Evolutionary conservation across 139 green algal species (phyloP), one percentile per base, ranked within the genome.

Genomic region (Desmodesmus armatus): DNA sequence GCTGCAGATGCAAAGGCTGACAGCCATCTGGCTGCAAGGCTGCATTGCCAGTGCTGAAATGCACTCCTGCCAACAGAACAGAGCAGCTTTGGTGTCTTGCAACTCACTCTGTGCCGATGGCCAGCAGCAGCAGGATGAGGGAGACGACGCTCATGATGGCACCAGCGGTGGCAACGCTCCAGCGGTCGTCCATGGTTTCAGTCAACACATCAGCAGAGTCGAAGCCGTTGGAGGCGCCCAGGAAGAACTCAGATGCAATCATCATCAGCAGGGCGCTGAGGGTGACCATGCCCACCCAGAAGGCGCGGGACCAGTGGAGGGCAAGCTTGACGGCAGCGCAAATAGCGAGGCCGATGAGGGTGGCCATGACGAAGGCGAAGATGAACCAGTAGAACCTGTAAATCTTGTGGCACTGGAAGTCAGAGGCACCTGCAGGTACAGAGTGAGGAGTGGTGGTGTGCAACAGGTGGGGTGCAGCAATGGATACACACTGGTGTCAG

Each of bases 371-470:
- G 4, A 84, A 84, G 41, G 63, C 62, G 2, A 76, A 77, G 39
- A 11, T 76, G 40, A 84, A 84, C 78, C 78, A 84, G 41, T 84
- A 72, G 78, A 84, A 84, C n/a, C 78, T 41, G 60, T 55, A 77
- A 17, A 65, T 37, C 23, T 43, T 41, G 2, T 9, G 11, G 78
- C 78, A 84, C 25, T n/a, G n/a, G n/a, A n/a, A n/a, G n/a, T n/a
- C n/a, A n/a, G n/a, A n/a, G n/a, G n/a, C n/a, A n/a, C n/a, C n/a
- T n/a, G n/a, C n/a, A n/a, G n/a, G n/a, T n/a, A n/a, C n/a, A n/a
- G n/a, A n/a, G n/a, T n/a, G n/a, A n/a, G n/a, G n/a, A n/a, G n/a
- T n/a, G n/a, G n/a, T n/a, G n/a, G n/a, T n/a, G n/a, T n/a, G n/a
- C n/a, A n/a, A n/a, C n/a, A n/a, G n/a, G n/a, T n/a, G n/a, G n/a